A percentile compares a stretch with the other conserved stretches of the same genome.
Evolutionary conservation across 495 filamentous ascomycete genomes (phyloP).

Genomic region (Tetracladium setigerum): DNA sequence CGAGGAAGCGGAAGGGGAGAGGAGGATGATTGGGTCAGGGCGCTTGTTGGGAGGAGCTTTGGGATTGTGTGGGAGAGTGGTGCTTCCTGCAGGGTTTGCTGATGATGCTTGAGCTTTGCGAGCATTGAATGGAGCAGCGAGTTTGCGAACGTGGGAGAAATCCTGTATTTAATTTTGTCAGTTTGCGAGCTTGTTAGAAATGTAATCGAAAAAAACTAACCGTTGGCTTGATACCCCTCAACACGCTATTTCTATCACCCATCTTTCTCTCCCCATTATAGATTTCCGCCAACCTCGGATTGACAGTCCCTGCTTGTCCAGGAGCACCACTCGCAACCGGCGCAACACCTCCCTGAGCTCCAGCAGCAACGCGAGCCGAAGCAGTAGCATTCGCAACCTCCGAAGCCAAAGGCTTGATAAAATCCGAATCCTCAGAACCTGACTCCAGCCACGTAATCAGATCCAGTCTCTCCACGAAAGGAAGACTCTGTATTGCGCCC

Average conservation of each 20-base stretch:
- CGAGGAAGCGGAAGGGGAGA: slow-evolving; percentile 95
- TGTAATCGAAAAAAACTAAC: slow-evolving; percentile 40
- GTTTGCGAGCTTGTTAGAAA: background rate
- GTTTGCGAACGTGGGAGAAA: slow-evolving; percentile 89
- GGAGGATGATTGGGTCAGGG: slow-evolving; percentile 91
- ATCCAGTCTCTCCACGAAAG: slow-evolving; percentile 85
- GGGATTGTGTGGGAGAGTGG: slow-evolving; percentile 36
- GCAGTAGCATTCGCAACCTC: slow-evolving; percentile 39
- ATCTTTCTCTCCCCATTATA: slow-evolving; percentile 85
- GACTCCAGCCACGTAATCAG: slow-evolving; percentile 89
- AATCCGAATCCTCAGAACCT: slow-evolving; percentile 79
- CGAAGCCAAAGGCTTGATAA: slow-evolving; percentile 74
- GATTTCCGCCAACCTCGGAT: slow-evolving; percentile 76
- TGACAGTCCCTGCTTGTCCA: slow-evolving; percentile 50
- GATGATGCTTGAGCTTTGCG: slow-evolving; percentile 31
- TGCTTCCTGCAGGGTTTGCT: slow-evolving; percentile 39
- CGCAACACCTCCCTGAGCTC: slow-evolving; percentile 32
- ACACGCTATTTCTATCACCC: slow-evolving; percentile 83
- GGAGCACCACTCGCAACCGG: slow-evolving; percentile 46
- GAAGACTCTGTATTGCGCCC: slow-evolving; percentile 67
- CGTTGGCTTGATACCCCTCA: slow-evolving; percentile 84
- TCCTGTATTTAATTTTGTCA: slow-evolving; percentile 51
- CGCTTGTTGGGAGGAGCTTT: slow-evolving; percentile 43
- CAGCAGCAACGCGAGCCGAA: slow-evolving; percentile 43
- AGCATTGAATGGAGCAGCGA: slow-evolving; percentile 59